Conservation (phyloP, 1,284 basidiomycete species). For the Sanguinoderma infundibulare region DNA sequence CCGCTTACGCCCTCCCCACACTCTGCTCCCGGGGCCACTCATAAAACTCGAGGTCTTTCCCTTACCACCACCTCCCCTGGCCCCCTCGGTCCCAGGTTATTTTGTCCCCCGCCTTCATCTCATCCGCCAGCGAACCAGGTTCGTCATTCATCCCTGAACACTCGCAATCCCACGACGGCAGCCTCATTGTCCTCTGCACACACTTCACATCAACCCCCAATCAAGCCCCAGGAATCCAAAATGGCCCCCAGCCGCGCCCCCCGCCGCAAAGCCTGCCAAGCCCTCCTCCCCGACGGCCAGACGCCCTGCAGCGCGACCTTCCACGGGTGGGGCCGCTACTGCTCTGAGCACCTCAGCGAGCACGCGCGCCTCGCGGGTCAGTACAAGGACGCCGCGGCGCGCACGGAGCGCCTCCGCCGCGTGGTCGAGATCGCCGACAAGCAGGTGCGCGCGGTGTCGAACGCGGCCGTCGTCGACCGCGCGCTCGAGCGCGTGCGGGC, state of each 20-base stretch:
- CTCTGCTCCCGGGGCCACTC: neutral
- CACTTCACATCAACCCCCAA: neutral
- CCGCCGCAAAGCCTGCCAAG: conserved; percentile 14
- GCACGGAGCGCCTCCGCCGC: conserved; percentile 10
- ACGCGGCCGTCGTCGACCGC: conserved; percentile 1
- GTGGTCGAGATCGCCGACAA: conserved; percentile 4
- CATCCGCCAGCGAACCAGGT: neutral
- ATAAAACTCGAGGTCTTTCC: neutral
- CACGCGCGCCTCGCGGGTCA: conserved; percentile 9
- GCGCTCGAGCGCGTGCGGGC: conserved; percentile 7
- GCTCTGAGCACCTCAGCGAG: conserved; percentile 12
- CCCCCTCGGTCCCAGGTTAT: neutral
- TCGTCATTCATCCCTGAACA: neutral
- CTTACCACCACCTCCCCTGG: conserved; percentile 2
- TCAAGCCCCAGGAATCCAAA: neutral
- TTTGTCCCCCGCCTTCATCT: neutral
- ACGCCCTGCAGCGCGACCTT: conserved; percentile 14
- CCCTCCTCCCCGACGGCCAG: conserved; percentile 9
- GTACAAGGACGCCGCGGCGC: conserved; percentile 14
- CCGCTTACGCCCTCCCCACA: neutral
- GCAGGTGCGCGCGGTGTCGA: conserved; percentile 9
- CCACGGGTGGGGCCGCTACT: conserved; percentile 13
- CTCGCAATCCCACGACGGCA: neutral
- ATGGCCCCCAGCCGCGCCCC: conserved; percentile 12
- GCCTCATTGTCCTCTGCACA: neutral